Evolutionary conservation across 306 rosid genomes (phyloP).

Genomic region (Hippophae gyantsensis): DNA sequence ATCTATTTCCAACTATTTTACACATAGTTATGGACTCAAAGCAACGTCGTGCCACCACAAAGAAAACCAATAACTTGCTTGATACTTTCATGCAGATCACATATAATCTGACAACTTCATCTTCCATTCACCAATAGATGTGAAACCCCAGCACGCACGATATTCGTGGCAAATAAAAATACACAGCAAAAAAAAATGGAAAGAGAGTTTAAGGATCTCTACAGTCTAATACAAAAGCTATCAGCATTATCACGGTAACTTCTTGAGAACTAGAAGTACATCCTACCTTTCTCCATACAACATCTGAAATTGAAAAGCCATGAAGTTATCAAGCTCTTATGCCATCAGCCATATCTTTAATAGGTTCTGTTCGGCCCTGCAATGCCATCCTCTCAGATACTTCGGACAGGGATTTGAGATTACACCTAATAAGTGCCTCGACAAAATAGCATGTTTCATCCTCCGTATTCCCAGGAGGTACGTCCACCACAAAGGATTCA

Average conservation of each 20-base stretch:
- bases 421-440: conserved; percentile 86
- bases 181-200: conserved; percentile 18
- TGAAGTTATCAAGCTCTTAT: conserved; percentile 26
- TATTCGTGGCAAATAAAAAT: conserved; percentile 2
- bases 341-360: conserved; percentile 33
- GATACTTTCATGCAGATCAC: conserved; percentile 23
- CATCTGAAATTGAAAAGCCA: conserved; percentile 39
- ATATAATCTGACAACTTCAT: conserved; percentile 24
- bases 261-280: conserved; percentile 43
- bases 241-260: conserved; percentile 48
- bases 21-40: conserved; percentile 16
- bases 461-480: conserved; percentile 86
- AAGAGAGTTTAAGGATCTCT: conserved; percentile 35
- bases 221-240: conserved; percentile 32
- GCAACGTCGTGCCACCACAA: conserved; percentile 28
- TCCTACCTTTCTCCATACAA: conserved; percentile 58
- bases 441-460: conserved; percentile 95
- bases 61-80: conserved; percentile 26
- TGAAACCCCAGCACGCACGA: conserved; percentile 27
- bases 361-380: conserved; percentile 61
- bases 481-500: conserved; percentile 90
- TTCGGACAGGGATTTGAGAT: conserved; percentile 82
- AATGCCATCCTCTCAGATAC: conserved; percentile 97
- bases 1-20: conserved; percentile 41
- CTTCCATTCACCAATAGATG: conserved; percentile 24